Evolutionary conservation across 768 basidiomycete genomes (phyloP).

Genomic region (Stropharia rugosoannulata): DNA sequence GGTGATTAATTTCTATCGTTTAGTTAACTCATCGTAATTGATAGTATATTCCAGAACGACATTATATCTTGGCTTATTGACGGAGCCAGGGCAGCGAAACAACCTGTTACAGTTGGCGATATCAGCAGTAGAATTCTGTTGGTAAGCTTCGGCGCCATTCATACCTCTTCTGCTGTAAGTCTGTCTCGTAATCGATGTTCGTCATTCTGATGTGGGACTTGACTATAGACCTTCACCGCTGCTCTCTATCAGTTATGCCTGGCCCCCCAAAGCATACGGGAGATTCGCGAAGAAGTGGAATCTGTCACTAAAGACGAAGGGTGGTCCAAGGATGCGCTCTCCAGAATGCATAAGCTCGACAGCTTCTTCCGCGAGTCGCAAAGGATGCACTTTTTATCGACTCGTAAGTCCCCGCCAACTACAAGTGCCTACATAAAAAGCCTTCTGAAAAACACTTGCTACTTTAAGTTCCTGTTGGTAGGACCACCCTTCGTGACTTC

Average conservation of each 20-base stretch:
- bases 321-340: conserved; percentile 34
- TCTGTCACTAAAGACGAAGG: conserved; percentile 32
- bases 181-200: background rate
- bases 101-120: conserved; percentile 25
- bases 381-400: conserved; percentile 11
- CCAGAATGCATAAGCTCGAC: conserved; percentile 41
- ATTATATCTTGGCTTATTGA: conserved; percentile 50
- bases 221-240: conserved; percentile 32
- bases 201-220: background rate
- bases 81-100: conserved; percentile 25
- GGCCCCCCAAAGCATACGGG: conserved; percentile 27
- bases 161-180: conserved; percentile 43
- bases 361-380: conserved; percentile 44
- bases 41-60: conserved; percentile 33
- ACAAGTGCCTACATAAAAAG: background rate
- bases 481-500: conserved; percentile 35
- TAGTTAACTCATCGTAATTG: background rate
- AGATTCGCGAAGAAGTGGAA: conserved; percentile 44
- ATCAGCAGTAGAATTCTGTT: conserved; percentile 34
- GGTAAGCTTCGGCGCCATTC: conserved; percentile 42
- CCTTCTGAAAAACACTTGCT: background rate
- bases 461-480: conserved; percentile 21
- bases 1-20: conserved; percentile 10
- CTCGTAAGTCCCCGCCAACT: conserved; percentile 1
- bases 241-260: conserved; percentile 37